Percentiles rank a stretch among this genome's conserved stretches.
These are phyloP conservation scores for Globisporangium solare DNA, from an alignment of 352 stramenopile genomes.

Conservation along the genomic window DNA sequence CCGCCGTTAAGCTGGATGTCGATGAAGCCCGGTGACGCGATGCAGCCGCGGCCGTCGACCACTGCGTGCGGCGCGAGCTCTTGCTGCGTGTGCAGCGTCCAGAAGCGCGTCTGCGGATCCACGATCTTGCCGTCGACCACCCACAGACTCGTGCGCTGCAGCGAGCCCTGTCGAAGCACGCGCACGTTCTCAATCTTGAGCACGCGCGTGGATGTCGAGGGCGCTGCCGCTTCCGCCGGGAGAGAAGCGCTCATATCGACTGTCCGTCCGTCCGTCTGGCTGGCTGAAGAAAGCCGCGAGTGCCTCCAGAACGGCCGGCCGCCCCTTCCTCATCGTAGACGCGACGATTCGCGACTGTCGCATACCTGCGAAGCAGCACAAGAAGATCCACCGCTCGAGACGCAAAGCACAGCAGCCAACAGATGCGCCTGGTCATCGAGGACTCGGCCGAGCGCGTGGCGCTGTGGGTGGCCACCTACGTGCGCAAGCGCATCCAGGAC, in stretches of 20 bases:
- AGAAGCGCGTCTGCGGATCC: constrained; percentile 56
- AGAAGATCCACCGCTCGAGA: background rate
- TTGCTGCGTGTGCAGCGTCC: constrained; percentile 17
- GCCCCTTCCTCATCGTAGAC: background rate
- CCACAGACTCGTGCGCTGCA: constrained; percentile 41
- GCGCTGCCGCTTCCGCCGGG: too few species aligned
- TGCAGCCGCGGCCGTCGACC: constrained; percentile 65
- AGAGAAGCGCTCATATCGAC: background rate
- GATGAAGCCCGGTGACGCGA: constrained; percentile 84
- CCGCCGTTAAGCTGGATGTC: constrained; percentile 89
- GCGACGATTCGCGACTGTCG: constrained; percentile 4
- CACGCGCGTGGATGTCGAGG: constrained; percentile 12
- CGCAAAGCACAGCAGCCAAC: background rate
- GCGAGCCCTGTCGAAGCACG: constrained; percentile 38
- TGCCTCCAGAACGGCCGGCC: background rate
- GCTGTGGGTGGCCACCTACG: constrained; percentile 77
- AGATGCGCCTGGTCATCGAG: constrained; percentile 86
- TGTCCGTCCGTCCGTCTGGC: too few species aligned
- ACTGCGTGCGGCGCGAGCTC: constrained; percentile 38
- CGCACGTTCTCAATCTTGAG: constrained; percentile 62
- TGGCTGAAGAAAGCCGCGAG: too few species aligned
- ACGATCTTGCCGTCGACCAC: constrained; percentile 47
- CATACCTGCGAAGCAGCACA: background rate
- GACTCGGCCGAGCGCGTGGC: constrained; percentile 60
- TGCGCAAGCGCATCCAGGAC: constrained; percentile 72